phyloP scores from a whole-genome alignment of 2,329 filamentous ascomycete genomes.

The Trichoderma sp. region DNA sequence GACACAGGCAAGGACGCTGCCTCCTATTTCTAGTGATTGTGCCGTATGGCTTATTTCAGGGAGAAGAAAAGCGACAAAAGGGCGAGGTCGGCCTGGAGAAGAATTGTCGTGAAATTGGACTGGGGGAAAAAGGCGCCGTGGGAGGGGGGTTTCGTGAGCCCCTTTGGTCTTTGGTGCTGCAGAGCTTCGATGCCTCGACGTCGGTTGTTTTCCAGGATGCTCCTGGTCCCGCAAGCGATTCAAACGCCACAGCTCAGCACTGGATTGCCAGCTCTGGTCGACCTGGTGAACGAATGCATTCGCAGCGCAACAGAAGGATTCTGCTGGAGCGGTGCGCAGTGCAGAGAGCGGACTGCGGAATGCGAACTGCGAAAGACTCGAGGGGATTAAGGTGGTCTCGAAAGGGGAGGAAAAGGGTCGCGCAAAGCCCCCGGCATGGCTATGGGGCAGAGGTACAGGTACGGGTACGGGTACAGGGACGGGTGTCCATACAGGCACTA shows the following conservation, averaged over 20 bases:
- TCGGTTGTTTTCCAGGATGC: slow-evolving; percentile 9
- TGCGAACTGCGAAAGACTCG: slow-evolving; percentile 11
- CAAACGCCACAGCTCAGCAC: slow-evolving; percentile 19
- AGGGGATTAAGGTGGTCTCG: slow-evolving; percentile 13
- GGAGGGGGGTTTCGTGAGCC: slow-evolving; percentile 12
- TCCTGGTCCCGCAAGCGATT: slow-evolving; percentile 10
- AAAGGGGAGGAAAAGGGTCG: slow-evolving; percentile 21
- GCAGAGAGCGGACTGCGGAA: slow-evolving; percentile 10
- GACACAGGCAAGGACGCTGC: not conserved
- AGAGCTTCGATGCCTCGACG: not conserved
- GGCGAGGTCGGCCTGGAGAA: not conserved
- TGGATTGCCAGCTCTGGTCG: slow-evolving; percentile 15
- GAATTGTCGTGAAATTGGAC: slow-evolving; percentile 2
- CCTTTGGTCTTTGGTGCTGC: slow-evolving; percentile 8
- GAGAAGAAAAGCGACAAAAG: not conserved
- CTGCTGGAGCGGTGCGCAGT: not conserved
- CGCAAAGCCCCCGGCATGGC: slow-evolving; percentile 1
- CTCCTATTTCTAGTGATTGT: not conserved
- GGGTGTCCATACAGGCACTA: not conserved
- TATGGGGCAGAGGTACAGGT: not conserved
- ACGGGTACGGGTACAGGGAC: not conserved
- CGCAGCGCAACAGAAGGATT: slow-evolving; percentile 6
- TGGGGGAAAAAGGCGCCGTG: slow-evolving; percentile 4
- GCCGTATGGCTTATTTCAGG: not conserved
- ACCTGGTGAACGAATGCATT: slow-evolving; percentile 10